Evolutionary conservation across 257 asterid species (phyloP), one percentile per base, ranked within the genome.

Genomic region (Phtheirospermum japonicum): DNA sequence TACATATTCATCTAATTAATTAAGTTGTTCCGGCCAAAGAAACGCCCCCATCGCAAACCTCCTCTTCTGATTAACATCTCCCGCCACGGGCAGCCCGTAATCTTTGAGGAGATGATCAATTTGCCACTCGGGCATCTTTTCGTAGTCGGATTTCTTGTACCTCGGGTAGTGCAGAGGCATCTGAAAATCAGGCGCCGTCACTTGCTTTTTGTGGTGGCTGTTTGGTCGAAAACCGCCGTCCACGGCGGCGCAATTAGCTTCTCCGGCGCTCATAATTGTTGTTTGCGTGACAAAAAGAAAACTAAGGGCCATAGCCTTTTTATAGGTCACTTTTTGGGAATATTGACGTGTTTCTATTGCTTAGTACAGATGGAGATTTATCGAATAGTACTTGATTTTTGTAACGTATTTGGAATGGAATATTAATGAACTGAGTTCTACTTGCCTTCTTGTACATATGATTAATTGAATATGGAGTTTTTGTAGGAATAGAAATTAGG

Each of bases 31-130:
- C 6, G 87, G 76, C 83, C 83, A 72, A 40, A 77, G 83, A 39
- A 77, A 80, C 5, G 86, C 81, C 46, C 83, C 83, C 50, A 72
- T 77, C 53, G 86, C 83, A n/a, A 72, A 80, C 31, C 76, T 77
- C 63, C 86, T 70, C 72, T 80, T 80, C 17, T 77, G 76, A 57
- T 60, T 55, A 68, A 75, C 14, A 60, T 64, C 74, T 43, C 83
- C 86, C 58, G 2, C 9, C 7, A 60, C 57, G 34, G 86, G 79
- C 57, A 80, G 76, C 19, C 86, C 86, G 69, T 80, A 80, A 17
- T 77, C 70, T 17, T 49, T 7, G 9, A 80, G 72, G 3, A 77
- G 70, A 20, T 69, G 39, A 39, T 77, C 83, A 6, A 80, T 43
- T 40, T 75, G 72, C 79, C 81, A 64, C 70, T 80, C 83, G 9